phyloP scores from a whole-genome alignment of 306 rosid genomes.

The Mimosa bimucronata region DNA sequence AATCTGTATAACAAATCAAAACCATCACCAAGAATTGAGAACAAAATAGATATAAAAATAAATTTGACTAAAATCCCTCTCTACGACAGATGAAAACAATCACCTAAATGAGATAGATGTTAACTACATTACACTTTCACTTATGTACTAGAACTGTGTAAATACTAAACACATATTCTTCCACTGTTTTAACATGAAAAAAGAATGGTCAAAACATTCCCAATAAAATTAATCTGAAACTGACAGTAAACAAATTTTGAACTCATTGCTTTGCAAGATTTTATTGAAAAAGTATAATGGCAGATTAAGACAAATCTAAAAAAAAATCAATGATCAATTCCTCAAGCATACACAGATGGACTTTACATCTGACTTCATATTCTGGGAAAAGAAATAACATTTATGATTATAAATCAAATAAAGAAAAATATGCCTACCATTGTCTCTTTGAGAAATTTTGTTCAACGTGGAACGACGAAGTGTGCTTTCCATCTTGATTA shows the following conservation, averaged over 20 bases:
- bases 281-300: neutral
- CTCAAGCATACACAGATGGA: neutral
- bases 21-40: no score
- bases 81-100: no score
- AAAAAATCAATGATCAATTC: slow-evolving; percentile 12
- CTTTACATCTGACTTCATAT: neutral
- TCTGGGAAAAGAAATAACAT: neutral
- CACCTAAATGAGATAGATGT: slow-evolving; percentile 10
- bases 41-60: no score
- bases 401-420: neutral
- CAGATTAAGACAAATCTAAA: neutral
- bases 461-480: no score
- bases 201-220: slow-evolving; percentile 1
- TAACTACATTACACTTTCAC: neutral
- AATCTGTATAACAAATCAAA: no score
- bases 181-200: neutral
- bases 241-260: neutral
- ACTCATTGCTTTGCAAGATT: slow-evolving; percentile 11
- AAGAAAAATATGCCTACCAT: no score
- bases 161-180: neutral
- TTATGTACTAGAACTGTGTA: neutral
- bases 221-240: neutral
- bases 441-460: neutral
- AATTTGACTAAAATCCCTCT: no score
- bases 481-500: no score